These are phyloP conservation scores for Candida germanica DNA, from an alignment of 805 yeast species.

Conservation along the genomic window DNA sequence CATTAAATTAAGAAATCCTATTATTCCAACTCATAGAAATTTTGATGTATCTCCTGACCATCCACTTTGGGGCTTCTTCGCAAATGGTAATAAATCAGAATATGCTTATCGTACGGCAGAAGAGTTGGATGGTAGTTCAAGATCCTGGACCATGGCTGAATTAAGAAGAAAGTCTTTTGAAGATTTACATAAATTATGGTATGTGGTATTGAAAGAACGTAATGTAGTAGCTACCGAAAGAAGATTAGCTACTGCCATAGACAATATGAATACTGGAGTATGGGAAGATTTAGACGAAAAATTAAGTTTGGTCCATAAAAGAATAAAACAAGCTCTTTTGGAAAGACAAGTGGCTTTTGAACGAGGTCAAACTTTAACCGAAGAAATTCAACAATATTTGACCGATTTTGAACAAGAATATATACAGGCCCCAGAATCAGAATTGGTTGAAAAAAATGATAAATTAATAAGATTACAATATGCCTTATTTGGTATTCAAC, in stretches of 20 bases:
- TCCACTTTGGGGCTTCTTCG: constrained; percentile 93
- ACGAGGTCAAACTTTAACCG: constrained; percentile 49
- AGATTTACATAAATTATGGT: constrained; percentile 91
- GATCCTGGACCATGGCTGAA: constrained; percentile 87
- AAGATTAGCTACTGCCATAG: constrained; percentile 46
- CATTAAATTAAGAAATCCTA: constrained; percentile 70
- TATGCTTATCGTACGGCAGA: constrained; percentile 57
- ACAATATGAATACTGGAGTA: constrained; percentile 26
- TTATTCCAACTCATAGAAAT: constrained; percentile 76
- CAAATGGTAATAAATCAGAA: constrained; percentile 46
- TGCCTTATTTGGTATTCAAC: constrained; percentile 82
- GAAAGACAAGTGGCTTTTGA: constrained; percentile 77
- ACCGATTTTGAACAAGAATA: constrained; percentile 58
- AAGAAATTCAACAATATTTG: constrained; percentile 47
- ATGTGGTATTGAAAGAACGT: constrained; percentile 76
- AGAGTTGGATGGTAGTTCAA: constrained; percentile 48
- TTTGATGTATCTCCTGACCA: constrained; percentile 76
- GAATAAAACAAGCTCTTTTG: constrained; percentile 80
- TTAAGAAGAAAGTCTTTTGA: constrained; percentile 88
- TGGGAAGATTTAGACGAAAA: constrained; percentile 39
- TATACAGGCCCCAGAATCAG: constrained; percentile 48
- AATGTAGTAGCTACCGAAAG: constrained; percentile 75
- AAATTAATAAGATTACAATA: constrained; percentile 74
- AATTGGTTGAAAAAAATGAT: constrained; percentile 59
- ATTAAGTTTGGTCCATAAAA: constrained; percentile 35